These are phyloP conservation scores for Helianthus annuus DNA, from an alignment of 129 eudicot species.

Conservation along the genomic window DNA sequence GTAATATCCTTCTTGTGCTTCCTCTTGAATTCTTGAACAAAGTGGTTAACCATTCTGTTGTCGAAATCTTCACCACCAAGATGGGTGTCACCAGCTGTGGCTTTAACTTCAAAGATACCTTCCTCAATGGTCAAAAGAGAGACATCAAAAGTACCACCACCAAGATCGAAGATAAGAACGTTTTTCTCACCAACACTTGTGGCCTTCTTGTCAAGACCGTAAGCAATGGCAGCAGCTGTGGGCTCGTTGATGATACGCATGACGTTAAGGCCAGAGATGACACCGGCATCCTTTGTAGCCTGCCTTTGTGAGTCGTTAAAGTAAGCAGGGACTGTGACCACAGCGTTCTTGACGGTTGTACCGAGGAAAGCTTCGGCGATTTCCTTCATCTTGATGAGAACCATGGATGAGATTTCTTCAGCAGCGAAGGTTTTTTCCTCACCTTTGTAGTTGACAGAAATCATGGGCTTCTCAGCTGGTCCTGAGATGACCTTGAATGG, in stretches of 20 bases:
- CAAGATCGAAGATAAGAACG: slow-evolving; percentile 58
- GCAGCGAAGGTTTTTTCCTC: slow-evolving; percentile 54
- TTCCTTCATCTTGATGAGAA: slow-evolving; percentile 56
- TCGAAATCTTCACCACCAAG: slow-evolving; percentile 69
- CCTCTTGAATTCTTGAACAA: slow-evolving; percentile 62
- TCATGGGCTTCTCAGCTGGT: slow-evolving; percentile 58
- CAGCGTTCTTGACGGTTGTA: slow-evolving; percentile 48
- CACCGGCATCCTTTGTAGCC: slow-evolving; percentile 60
- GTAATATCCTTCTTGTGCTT: slow-evolving; percentile 59
- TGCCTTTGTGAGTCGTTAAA: slow-evolving; percentile 60
- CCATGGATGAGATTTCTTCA: slow-evolving; percentile 60
- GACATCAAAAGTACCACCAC: slow-evolving; percentile 62
- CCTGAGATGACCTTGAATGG: slow-evolving; percentile 55
- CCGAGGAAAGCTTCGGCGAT: slow-evolving; percentile 55
- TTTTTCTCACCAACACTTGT: slow-evolving; percentile 58
- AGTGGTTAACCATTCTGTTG: slow-evolving; percentile 63
- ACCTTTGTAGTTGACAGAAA: slow-evolving; percentile 50
- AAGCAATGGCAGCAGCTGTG: slow-evolving; percentile 64
- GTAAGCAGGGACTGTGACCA: slow-evolving; percentile 61
- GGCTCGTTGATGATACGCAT: slow-evolving; percentile 65
- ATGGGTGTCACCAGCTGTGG: slow-evolving; percentile 68
- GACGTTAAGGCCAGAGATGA: slow-evolving; percentile 57
- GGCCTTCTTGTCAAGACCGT: slow-evolving; percentile 61
- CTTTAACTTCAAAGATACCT: slow-evolving; percentile 59
- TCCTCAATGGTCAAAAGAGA: slow-evolving; percentile 58